Evolutionary conservation across 176 grass and related monocot species (phyloP).

Genomic region (Chloris gayana): DNA sequence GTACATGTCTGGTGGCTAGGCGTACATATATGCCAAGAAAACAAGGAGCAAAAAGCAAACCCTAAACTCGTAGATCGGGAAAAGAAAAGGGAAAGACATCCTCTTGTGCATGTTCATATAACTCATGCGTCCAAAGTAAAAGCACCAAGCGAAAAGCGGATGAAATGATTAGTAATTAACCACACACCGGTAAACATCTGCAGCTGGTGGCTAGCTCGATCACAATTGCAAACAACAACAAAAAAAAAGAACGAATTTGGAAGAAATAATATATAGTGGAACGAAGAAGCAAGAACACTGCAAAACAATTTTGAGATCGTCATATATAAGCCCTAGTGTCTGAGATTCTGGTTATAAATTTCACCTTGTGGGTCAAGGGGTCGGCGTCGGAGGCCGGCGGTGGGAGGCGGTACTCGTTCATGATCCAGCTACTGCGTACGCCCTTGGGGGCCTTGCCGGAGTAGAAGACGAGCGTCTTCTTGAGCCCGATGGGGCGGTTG

Average conservation of each 20-base stretch:
- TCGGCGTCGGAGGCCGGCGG: slow-evolving; percentile 48
- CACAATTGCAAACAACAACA: background rate
- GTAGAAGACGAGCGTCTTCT: slow-evolving; percentile 99
- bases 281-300: background rate
- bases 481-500: slow-evolving; percentile 80
- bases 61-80: slow-evolving; percentile 59
- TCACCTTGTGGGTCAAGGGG: slow-evolving; percentile 72
- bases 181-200: background rate
- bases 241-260: background rate
- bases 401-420: slow-evolving; percentile 98
- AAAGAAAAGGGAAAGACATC: slow-evolving; percentile 30
- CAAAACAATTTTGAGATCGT: slow-evolving; percentile 19
- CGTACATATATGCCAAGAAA: slow-evolving; percentile 41
- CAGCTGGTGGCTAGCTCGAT: background rate
- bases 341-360: background rate
- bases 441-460: slow-evolving; percentile 96
- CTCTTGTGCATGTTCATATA: slow-evolving; percentile 30
- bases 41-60: slow-evolving; percentile 49
- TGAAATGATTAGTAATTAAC: slow-evolving; percentile 42
- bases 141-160: slow-evolving; percentile 31
- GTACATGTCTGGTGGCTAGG: slow-evolving; percentile 13
- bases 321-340: slow-evolving; percentile 26
- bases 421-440: slow-evolving; percentile 91
- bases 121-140: slow-evolving; percentile 47
- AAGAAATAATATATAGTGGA: background rate